These are phyloP conservation scores for Micractinium sp. DNA, from an alignment of 139 green algal genomes.

Conservation along the genomic window DNA sequence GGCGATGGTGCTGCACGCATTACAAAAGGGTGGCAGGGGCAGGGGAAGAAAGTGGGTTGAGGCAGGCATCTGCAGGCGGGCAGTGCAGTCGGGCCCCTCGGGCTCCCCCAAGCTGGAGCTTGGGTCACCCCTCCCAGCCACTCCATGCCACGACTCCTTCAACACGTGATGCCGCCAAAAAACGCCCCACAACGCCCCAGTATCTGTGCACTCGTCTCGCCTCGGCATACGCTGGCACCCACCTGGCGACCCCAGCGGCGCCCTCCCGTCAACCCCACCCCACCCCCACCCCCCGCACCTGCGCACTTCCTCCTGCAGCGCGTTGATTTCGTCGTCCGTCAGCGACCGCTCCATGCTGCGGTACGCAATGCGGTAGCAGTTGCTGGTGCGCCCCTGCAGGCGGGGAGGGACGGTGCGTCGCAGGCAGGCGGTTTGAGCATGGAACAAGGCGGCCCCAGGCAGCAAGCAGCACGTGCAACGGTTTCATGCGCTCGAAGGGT, in stretches of 20 bases:
- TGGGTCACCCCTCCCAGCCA: neutral
- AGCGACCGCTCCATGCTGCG: constrained; percentile 91
- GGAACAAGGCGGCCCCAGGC: no score
- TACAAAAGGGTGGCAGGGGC: neutral
- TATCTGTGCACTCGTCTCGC: no score
- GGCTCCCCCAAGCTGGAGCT: neutral
- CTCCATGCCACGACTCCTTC: no score
- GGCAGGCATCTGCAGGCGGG: neutral
- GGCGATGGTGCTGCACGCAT: constrained; percentile 12
- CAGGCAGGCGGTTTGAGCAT: neutral
- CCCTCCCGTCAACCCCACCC: no score
- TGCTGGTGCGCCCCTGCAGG: constrained; percentile 69
- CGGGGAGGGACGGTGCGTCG: neutral
- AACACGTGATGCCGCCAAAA: no score
- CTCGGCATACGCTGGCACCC: neutral
- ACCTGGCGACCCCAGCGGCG: neutral
- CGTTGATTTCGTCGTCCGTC: constrained; percentile 98
- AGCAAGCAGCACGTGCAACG: no score
- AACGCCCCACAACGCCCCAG: no score
- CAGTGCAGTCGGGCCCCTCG: neutral
- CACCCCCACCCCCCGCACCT: constrained; percentile 2
- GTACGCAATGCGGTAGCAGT: constrained; percentile 98
- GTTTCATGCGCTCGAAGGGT: no score
- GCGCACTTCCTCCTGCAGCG: constrained; percentile 86
- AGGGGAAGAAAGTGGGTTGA: neutral